Base-by-base conservation (phyloP, 805 yeast species). In the Ogataea chonburiensis region DNA sequence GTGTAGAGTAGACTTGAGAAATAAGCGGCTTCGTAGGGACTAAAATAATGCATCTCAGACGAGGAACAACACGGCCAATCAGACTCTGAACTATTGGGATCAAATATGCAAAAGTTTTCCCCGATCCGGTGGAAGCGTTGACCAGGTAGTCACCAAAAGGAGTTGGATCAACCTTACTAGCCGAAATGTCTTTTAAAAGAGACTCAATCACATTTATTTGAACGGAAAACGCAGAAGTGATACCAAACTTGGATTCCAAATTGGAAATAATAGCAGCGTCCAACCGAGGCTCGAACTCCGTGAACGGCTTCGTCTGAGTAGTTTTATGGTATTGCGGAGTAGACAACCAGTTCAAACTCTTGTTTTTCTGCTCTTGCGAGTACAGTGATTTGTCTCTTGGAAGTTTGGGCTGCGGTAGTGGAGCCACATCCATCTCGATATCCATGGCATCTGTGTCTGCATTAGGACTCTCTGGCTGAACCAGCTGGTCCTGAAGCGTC, bases 81-180 rank as follows among this genome's bases (percentile, higher is more conserved):
- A 91, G 66, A 3, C 77, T 64, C 43, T 89, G 88, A 2, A 93
- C 69, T 6, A 93, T 72, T 1, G 98, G 98, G 2, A 91, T 70
- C 33, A 79, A 70, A 53, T 91, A 91, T 2, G 96, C 94, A 37
- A 93, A 66, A 0, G 98, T 91, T 56, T 91, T 91, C 52, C 98
- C 98, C 0, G 95, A 84, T 27, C 98, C 98, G 0, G 98, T 91
- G 8, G 94, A 77, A 2, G 98, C 95, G 60, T 91, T 89, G 5
- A 91, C 95, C 28, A 91, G 66, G 13, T 88, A 60, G 60, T 93
- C 95, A 16, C 91, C 91, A 38, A 68, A 66, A 26, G 74, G 67
- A 36, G 70, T 77, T 1, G 86, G 81, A 26, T 67, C 61, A 17
- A 66, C 42, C 37, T 51, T 61, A 40, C 57, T 64, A 8, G 58